phyloP scores from a whole-genome alignment of 169 alveolate genomes.

The Amoebophrya sp. region DNA sequence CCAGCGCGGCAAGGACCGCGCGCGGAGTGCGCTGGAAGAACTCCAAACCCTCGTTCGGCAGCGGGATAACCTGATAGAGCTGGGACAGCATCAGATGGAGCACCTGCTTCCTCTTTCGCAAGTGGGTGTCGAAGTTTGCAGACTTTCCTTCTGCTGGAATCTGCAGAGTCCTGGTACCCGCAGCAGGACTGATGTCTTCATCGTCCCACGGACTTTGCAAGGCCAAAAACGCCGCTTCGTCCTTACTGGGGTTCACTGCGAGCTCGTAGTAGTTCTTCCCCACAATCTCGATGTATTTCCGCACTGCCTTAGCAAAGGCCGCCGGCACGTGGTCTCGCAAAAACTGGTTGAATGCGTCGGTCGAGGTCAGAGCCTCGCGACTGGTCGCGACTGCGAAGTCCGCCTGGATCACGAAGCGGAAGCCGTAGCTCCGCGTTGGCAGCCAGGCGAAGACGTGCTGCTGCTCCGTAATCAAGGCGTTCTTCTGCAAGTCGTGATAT shows the following conservation, averaged over 20 bases:
- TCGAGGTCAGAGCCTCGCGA: background rate
- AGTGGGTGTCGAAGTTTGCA: background rate
- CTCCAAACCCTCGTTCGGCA: background rate
- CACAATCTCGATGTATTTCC: background rate
- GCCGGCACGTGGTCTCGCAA: slow-evolving; percentile 6
- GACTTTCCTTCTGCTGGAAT: too few relatives aligned
- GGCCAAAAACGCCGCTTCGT: background rate
- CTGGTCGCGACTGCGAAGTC: background rate
- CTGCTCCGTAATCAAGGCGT: background rate
- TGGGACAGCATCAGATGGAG: background rate
- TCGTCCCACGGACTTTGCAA: too few relatives aligned
- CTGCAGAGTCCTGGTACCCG: too few relatives aligned
- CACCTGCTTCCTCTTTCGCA: background rate
- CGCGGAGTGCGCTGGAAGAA: background rate
- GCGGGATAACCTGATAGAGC: background rate
- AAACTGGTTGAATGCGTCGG: background rate
- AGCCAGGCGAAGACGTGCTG: slow-evolving; percentile 23
- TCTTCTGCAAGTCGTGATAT: background rate
- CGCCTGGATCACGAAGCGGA: slow-evolving; percentile 19
- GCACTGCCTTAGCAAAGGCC: background rate
- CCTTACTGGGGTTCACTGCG: background rate
- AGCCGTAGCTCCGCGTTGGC: background rate
- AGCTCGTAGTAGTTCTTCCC: too few relatives aligned
- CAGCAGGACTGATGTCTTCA: too few relatives aligned
- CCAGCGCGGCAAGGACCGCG: background rate